Evolutionary conservation across 108 stramenopile species (phyloP).

Genomic region (Heterococcus sp.): DNA sequence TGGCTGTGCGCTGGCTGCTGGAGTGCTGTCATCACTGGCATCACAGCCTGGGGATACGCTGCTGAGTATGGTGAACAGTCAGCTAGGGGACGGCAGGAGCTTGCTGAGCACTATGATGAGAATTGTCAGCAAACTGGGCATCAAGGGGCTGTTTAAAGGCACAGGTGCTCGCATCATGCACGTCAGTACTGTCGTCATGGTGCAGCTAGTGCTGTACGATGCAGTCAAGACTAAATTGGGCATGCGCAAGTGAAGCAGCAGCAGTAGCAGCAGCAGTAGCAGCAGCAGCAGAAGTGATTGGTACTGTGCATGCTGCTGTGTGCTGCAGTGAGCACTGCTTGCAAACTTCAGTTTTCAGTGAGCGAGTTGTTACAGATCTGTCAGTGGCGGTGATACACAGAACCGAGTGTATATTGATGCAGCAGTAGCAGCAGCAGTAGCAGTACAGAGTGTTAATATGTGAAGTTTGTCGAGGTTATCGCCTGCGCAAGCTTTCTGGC

Average conservation of each 20-base stretch:
- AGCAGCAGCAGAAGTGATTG: no score
- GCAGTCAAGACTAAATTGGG: conserved; percentile 83
- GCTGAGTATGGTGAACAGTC: conserved; percentile 70
- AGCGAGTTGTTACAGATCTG: no score
- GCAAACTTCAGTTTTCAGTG: no score
- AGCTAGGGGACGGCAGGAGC: conserved; percentile 11
- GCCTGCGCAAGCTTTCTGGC: no score
- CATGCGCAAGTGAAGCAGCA: conserved; percentile 27
- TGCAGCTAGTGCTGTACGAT: conserved; percentile 88
- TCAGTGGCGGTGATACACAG: no score
- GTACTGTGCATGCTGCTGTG: no score
- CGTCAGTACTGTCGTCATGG: conserved; percentile 83
- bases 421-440: no score
- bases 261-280: not conserved
- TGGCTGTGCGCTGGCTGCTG: conserved; percentile 16
- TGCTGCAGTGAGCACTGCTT: no score
- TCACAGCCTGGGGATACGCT: conserved; percentile 93
- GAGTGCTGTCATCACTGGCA: conserved; percentile 77
- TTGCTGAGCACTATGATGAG: not conserved
- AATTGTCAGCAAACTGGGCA: conserved; percentile 11
- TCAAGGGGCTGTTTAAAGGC: conserved; percentile 29
- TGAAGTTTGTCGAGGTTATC: no score
- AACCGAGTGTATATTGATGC: no score
- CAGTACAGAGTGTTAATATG: no score
- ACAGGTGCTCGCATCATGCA: conserved; percentile 75